A percentile compares a stretch with the other conserved stretches of the same genome.
Conservation (phyloP, 2,329 filamentous ascomycete species). For the Aspergillus piperis region DNA sequence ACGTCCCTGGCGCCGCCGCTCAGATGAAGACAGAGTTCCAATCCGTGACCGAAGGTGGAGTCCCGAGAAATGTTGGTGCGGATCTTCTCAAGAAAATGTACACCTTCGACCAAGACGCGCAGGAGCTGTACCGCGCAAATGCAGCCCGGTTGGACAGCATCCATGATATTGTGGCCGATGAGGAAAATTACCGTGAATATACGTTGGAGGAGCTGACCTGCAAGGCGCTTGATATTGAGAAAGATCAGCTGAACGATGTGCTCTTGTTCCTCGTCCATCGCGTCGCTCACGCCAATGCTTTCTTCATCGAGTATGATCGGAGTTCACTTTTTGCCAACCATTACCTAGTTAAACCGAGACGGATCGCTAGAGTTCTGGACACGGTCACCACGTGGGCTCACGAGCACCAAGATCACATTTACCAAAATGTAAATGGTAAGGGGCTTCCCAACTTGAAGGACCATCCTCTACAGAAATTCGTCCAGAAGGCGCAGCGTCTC, state of each 20-base stretch:
- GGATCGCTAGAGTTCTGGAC: conserved; percentile 51
- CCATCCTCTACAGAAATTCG: conserved; percentile 46
- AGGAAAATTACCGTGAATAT: conserved; percentile 35
- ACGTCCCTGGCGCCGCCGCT: conserved; percentile 48
- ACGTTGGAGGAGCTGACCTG: conserved; percentile 42
- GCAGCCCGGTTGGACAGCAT: conserved; percentile 37
- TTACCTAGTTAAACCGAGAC: conserved; percentile 55
- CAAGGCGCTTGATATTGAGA: conserved; percentile 34
- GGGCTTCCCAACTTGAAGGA: conserved; percentile 26
- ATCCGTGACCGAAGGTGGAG: conserved; percentile 41
- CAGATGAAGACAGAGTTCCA: conserved; percentile 34
- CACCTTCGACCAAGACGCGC: conserved; percentile 36
- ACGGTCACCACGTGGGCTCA: conserved; percentile 59
- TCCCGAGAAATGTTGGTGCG: conserved; percentile 42
- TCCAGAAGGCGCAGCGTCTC: conserved; percentile 46
- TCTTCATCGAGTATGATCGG: conserved; percentile 38
- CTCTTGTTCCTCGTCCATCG: conserved; percentile 40
- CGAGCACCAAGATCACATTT: conserved; percentile 47
- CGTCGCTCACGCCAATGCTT: conserved; percentile 33
- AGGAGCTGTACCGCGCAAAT: conserved; percentile 39
- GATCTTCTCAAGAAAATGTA: conserved; percentile 38
- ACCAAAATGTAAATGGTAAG: conserved; percentile 30
- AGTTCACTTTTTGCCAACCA: conserved; percentile 37
- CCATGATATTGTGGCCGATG: conserved; percentile 42
- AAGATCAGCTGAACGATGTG: conserved; percentile 32